phyloP scores from a whole-genome alignment of 148 eudicot genomes.

The Chenopodium quinoa region DNA sequence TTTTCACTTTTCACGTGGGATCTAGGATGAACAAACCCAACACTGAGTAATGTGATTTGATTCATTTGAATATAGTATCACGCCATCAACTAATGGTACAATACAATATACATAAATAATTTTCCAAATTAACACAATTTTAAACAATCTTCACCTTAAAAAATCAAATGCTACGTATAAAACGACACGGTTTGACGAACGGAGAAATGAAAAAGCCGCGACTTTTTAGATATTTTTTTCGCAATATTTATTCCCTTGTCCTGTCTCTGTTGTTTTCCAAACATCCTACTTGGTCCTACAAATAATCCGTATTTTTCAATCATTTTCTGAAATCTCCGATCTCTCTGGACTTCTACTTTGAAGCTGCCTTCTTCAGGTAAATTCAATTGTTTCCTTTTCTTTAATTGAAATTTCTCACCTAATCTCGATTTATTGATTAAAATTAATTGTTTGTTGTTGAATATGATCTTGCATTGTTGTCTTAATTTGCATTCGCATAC shows the following conservation, averaged over 20 bases:
- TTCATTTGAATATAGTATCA: too few species aligned
- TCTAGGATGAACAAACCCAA: too few species aligned
- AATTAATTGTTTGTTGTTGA: not conserved
- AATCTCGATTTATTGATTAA: not conserved
- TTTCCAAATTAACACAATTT: too few species aligned
- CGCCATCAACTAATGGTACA: too few species aligned
- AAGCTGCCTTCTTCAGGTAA: conserved; percentile 6
- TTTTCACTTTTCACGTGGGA: too few species aligned
- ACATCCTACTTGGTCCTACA: not conserved
- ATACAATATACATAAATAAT: too few species aligned
- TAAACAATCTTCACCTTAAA: too few species aligned
- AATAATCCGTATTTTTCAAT: not conserved
- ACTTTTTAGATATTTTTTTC: not conserved
- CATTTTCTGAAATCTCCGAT: conserved; percentile 17
- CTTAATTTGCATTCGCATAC: not conserved
- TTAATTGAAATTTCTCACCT: not conserved
- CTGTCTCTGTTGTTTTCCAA: not conserved
- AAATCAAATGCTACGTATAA: too few species aligned
- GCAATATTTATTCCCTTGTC: not conserved
- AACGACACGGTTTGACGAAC: too few species aligned
- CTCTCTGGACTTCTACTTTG: not conserved
- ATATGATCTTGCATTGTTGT: not conserved
- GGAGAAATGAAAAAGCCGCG: too few species aligned
- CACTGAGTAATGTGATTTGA: too few species aligned
- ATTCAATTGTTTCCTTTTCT: not conserved